A percentile compares a stretch with the other conserved stretches of the same genome.
phyloP scores from a whole-genome alignment of 805 yeast species.

The Myxozyma udenii region DNA sequence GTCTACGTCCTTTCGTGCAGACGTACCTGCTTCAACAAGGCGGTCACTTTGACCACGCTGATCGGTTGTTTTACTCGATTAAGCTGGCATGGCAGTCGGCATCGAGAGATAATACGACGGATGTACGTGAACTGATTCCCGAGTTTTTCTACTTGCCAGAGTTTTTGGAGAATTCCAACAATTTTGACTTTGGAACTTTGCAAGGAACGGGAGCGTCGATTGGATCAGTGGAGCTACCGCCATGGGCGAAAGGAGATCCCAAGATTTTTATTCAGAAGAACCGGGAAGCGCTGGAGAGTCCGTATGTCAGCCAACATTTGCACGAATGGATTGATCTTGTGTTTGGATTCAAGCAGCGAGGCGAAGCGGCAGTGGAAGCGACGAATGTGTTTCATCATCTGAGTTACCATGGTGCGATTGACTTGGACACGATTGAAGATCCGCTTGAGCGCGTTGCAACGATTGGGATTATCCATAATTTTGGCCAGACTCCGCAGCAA shows the following conservation, averaged over 20 bases:
- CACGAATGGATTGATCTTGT: constrained; percentile 84
- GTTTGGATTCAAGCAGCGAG: constrained; percentile 78
- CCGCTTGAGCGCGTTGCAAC: constrained; percentile 71
- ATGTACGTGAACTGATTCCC: constrained; percentile 82
- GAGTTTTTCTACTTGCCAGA: constrained; percentile 84
- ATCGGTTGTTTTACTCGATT: constrained; percentile 70
- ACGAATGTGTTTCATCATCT: constrained; percentile 79
- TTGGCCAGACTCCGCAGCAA: constrained; percentile 85
- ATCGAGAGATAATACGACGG: constrained; percentile 74
- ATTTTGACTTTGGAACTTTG: constrained; percentile 64
- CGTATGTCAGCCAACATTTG: constrained; percentile 69
- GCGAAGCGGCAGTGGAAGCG: constrained; percentile 61
- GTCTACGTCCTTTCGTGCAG: constrained; percentile 77
- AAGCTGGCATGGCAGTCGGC: constrained; percentile 81
- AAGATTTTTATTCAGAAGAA: constrained; percentile 68
- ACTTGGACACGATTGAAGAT: constrained; percentile 69
- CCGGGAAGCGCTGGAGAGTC: constrained; percentile 79
- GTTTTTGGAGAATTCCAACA: constrained; percentile 62
- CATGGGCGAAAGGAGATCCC: constrained; percentile 82
- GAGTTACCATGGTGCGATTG: constrained; percentile 80
- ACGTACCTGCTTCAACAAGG: constrained; percentile 78
- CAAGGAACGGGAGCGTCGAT: constrained; percentile 56
- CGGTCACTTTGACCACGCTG: constrained; percentile 86
- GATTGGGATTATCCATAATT: constrained; percentile 82
- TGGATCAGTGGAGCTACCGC: constrained; percentile 67